Evolutionary conservation across 2,329 filamentous ascomycete species (phyloP), one percentile per base, ranked within the genome.

Genomic region (Pleomassaria siparia): DNA sequence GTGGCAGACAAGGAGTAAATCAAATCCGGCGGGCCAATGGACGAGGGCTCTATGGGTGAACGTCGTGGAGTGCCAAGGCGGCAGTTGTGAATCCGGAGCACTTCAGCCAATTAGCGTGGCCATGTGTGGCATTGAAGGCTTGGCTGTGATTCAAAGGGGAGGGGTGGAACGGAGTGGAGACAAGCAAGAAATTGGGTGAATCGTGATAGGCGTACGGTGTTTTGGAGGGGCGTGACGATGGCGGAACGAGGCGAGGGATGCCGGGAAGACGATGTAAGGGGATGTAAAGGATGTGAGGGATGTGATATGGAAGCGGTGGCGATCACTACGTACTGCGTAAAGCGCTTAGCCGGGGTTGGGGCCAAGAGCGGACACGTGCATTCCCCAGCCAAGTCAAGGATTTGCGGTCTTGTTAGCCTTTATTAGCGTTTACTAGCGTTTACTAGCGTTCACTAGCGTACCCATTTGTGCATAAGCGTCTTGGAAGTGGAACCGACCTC

Each of bases 81-180:
- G 55, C 28, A 48, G 16, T 45, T n/a, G 18, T 22, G 25, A 24
- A 22, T 42, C 55, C 55, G 55, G 37, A 33, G 24, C 33, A 15
- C 41, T 39, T 15, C 30, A 40, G 35, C 25, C 18, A 36, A 44
- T 42, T 40, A 43, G 53, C 49, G 53, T 53, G 36, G 50, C 12
- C n/a, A n/a, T n/a, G n/a, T n/a, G n/a, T n/a, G n/a, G 20, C 21
- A 40, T 15, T 21, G 26, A 37, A 29, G 47, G 54, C 54, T 56
- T 58, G 58, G 57, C 53, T 53, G 59, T 53, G 51, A 54, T 57
- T 53, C 53, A 58, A 55, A 46, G 46, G 50, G 50, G 48, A 48
- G 48, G 46, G 54, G 55, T 62, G 56, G 56, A 66, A 66, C 62
- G n/a, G n/a, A n/a, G n/a, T n/a, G n/a, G n/a, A n/a, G n/a, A n/a